These are phyloP conservation scores for Pleurotus djamor DNA, from an alignment of 768 basidiomycete species.

Conservation along the genomic window DNA sequence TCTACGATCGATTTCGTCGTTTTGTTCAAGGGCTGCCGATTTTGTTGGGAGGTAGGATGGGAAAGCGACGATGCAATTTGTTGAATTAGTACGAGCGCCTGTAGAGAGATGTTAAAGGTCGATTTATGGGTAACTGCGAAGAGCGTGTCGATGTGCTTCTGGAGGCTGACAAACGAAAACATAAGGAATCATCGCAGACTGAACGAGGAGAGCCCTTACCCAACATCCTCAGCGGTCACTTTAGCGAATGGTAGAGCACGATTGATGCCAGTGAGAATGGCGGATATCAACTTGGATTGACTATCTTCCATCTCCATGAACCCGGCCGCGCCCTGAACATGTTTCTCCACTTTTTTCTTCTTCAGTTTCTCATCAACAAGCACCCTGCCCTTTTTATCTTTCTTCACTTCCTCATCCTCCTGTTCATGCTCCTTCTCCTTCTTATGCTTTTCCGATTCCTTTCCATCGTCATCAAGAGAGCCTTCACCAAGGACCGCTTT, in stretches of 20 bases:
- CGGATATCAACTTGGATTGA: slow-evolving; percentile 82
- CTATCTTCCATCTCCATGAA: slow-evolving; percentile 76
- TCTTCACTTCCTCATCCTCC: slow-evolving; percentile 27
- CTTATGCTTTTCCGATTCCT: slow-evolving; percentile 24
- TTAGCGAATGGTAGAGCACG: slow-evolving; percentile 93
- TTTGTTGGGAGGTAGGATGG: slow-evolving; percentile 36
- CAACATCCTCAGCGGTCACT: slow-evolving; percentile 62
- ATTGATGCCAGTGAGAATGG: slow-evolving; percentile 91
- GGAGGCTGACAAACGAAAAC: slow-evolving; percentile 50
- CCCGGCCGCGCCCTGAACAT: slow-evolving; percentile 57
- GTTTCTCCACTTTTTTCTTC: slow-evolving; percentile 37
- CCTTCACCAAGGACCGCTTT: slow-evolving; percentile 77
- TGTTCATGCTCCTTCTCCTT: background rate
- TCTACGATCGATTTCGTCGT: slow-evolving; percentile 49
- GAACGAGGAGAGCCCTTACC: slow-evolving; percentile 38
- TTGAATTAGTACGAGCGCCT: slow-evolving; percentile 86
- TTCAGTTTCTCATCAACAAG: slow-evolving; percentile 30
- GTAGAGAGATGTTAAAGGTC: slow-evolving; percentile 95
- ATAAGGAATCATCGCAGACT: background rate
- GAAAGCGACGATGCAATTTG: slow-evolving; percentile 67
- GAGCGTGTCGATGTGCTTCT: slow-evolving; percentile 86
- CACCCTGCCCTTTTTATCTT: slow-evolving; percentile 21
- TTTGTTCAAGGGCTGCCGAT: slow-evolving; percentile 8
- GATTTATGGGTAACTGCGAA: slow-evolving; percentile 95
- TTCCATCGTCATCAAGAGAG: slow-evolving; percentile 21